phyloP scores from a whole-genome alignment of 176 grass and related monocot species.

The Olyra latifolia region DNA sequence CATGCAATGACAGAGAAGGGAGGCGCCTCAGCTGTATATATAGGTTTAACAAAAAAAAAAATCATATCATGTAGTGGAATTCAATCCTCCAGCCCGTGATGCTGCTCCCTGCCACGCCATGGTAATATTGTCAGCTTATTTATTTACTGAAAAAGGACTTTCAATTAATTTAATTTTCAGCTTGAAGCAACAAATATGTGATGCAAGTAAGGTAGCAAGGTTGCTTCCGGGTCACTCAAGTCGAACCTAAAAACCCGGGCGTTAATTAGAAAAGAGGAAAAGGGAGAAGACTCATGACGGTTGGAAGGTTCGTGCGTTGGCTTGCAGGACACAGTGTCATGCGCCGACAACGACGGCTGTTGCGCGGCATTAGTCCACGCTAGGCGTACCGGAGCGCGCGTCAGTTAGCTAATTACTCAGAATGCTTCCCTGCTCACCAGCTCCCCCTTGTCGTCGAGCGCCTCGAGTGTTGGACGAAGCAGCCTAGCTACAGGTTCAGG shows the following conservation, averaged over 20 bases:
- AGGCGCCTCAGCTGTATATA: no score
- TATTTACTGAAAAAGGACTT: no score
- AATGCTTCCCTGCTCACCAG: not conserved
- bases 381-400: not conserved
- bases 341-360: constrained; percentile 2
- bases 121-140: no score
- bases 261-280: not conserved
- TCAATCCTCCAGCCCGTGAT: no score
- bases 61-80: no score
- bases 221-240: no score
- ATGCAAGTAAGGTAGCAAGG: not conserved
- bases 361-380: constrained; percentile 16
- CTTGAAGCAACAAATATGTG: not conserved
- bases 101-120: no score
- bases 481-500: not conserved
- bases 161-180: not conserved
- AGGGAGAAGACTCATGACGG: not conserved
- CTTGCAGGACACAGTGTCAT: constrained; percentile 35
- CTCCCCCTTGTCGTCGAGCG: not conserved
- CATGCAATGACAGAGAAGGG: not conserved
- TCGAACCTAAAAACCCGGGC: no score
- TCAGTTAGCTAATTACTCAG: not conserved
- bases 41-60: no score
- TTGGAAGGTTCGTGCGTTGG: constrained; percentile 28
- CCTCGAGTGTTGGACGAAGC: constrained; percentile 7